phyloP scores from a whole-genome alignment of 2,329 filamentous ascomycete species.

The Aspergillus glaucus region DNA sequence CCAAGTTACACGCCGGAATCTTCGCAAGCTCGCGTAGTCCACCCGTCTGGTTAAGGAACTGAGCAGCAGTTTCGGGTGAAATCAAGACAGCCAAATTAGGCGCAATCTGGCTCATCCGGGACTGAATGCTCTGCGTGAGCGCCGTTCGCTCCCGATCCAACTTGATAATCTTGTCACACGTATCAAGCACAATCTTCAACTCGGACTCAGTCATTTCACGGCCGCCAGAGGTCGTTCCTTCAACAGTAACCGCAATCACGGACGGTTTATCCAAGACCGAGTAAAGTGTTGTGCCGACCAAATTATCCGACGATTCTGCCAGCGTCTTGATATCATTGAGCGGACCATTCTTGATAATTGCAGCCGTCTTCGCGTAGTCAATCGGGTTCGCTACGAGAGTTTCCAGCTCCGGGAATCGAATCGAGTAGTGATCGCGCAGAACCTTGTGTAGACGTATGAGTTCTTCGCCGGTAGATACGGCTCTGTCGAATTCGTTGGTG shows the following conservation, averaged over 20 bases:
- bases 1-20: conserved; percentile 86
- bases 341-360: conserved; percentile 86
- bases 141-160: conserved; percentile 81
- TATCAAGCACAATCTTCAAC: conserved; percentile 64
- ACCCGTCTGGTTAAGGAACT: conserved; percentile 91
- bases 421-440: conserved; percentile 90
- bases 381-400: conserved; percentile 82
- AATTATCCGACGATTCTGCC: conserved; percentile 70
- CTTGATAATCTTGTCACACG: conserved; percentile 81
- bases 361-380: conserved; percentile 91
- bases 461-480: conserved; percentile 88
- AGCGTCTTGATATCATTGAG: conserved; percentile 80
- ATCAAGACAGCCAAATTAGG: conserved; percentile 88
- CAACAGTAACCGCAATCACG: conserved; percentile 91
- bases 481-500: conserved; percentile 77
- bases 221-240: conserved; percentile 84
- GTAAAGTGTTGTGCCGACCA: conserved; percentile 67
- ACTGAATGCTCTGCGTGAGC: conserved; percentile 90
- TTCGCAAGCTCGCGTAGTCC: conserved; percentile 84
- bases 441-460: conserved; percentile 93
- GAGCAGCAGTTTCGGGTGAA: conserved; percentile 85
- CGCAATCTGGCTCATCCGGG: conserved; percentile 92
- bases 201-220: conserved; percentile 69
- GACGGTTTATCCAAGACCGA: conserved; percentile 81
- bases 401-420: conserved; percentile 89